Evolutionary conservation across 2,329 filamentous ascomycete genomes (phyloP).

Genomic region (Fusarium torreyae): DNA sequence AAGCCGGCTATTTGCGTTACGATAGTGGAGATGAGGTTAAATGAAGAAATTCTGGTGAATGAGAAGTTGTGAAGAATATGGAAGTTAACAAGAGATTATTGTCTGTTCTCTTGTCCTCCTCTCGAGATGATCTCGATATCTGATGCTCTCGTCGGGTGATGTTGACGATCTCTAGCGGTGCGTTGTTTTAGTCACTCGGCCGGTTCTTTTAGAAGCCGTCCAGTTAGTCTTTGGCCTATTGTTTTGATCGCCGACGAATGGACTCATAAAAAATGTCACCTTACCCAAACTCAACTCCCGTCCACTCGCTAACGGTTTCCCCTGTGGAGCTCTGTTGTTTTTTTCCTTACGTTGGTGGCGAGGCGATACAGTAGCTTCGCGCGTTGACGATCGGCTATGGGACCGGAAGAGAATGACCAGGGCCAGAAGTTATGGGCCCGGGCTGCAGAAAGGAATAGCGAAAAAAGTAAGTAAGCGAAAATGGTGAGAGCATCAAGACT

Average conservation of each 20-base stretch:
- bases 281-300: constrained; percentile 21
- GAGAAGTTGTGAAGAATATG: neutral
- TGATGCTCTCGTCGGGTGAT: constrained; percentile 24
- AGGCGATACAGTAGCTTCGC: constrained; percentile 1
- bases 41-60: neutral
- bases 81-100: neutral
- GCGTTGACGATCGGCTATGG: constrained; percentile 29
- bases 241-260: constrained; percentile 14
- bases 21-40: constrained; percentile 9
- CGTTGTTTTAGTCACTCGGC: constrained; percentile 17
- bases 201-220: constrained; percentile 7
- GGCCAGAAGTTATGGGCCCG: constrained; percentile 19
- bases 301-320: constrained; percentile 7
- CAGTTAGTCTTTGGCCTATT: constrained; percentile 19
- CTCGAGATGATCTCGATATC: neutral
- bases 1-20: constrained; percentile 14
- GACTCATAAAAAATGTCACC: constrained; percentile 25
- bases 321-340: constrained; percentile 1
- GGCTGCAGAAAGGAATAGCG: neutral
- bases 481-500: neutral
- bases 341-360: constrained; percentile 9
- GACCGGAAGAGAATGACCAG: constrained; percentile 15
- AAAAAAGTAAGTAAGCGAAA: constrained; percentile 23
- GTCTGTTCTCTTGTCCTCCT: neutral
- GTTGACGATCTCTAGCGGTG: constrained; percentile 27